These are phyloP conservation scores for Suillus paluster DNA, from an alignment of 768 basidiomycete species.

Conservation along the genomic window DNA sequence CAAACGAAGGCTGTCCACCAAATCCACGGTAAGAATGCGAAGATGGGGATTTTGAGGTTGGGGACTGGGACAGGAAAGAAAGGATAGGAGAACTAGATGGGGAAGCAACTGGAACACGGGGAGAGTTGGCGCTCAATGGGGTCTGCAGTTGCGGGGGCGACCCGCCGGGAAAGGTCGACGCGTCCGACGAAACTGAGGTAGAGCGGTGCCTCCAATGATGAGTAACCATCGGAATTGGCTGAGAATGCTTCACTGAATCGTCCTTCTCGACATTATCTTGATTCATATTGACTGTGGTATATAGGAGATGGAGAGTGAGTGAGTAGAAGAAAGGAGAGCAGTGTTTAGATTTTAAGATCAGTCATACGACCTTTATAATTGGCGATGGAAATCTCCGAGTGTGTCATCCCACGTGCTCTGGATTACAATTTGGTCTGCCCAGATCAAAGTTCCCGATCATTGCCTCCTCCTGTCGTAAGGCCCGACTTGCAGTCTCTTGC, in stretches of 20 bases:
- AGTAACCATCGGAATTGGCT: slow-evolving; percentile 65
- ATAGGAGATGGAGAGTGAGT: slow-evolving; percentile 5
- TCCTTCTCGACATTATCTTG: slow-evolving; percentile 16
- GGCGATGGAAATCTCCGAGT: slow-evolving; percentile 14
- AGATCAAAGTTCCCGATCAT: slow-evolving; percentile 2
- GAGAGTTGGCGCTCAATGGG: slow-evolving; percentile 46
- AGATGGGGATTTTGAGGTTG: slow-evolving; percentile 49
- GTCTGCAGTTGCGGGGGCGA: slow-evolving; percentile 58
- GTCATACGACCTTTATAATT: slow-evolving; percentile 18
- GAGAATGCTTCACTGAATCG: slow-evolving; percentile 52
- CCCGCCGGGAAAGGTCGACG: slow-evolving; percentile 55
- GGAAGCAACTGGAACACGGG: slow-evolving; percentile 52
- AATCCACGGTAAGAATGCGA: slow-evolving; percentile 66
- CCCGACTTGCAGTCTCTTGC: not conserved
- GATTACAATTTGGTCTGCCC: not conserved
- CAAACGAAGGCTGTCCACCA: slow-evolving; percentile 58
- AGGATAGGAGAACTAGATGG: slow-evolving; percentile 73
- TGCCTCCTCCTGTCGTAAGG: not conserved
- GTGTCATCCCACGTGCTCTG: slow-evolving; percentile 17
- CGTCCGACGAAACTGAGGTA: slow-evolving; percentile 62
- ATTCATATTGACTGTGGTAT: slow-evolving; percentile 21
- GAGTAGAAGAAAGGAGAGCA: slow-evolving; percentile 8
- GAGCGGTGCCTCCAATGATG: slow-evolving; percentile 58
- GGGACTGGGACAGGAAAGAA: slow-evolving; percentile 66
- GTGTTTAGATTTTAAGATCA: slow-evolving; percentile 10